A percentile compares a stretch with the other conserved stretches of the same genome.
These are phyloP conservation scores for Pseudonectria foliicola DNA, from an alignment of 2,329 filamentous ascomycete species.

Conservation along the genomic window DNA sequence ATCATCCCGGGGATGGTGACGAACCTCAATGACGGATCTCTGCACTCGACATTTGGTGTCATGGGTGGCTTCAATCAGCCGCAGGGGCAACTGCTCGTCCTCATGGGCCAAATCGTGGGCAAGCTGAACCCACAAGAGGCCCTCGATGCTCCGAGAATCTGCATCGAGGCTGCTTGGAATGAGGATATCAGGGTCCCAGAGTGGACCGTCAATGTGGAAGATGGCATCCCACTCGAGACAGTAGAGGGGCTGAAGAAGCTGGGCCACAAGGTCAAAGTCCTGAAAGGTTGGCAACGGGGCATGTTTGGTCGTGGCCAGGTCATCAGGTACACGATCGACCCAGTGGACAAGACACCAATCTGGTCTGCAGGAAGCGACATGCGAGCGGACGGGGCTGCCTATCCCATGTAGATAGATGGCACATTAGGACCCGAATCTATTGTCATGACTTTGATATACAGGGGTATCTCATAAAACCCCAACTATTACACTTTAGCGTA, in stretches of 20 bases:
- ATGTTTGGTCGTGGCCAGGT: constrained; percentile 85
- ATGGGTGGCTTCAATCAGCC: constrained; percentile 99
- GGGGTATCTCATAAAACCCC: constrained; percentile 16
- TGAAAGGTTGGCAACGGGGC: constrained; percentile 57
- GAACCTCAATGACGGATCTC: constrained; percentile 60
- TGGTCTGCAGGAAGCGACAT: constrained; percentile 88
- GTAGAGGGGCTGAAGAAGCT: constrained; percentile 58
- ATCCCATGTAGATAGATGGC: constrained; percentile 34
- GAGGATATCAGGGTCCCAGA: constrained; percentile 51
- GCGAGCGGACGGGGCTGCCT: constrained; percentile 71
- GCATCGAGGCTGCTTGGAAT: constrained; percentile 69
- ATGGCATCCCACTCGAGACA: constrained; percentile 66
- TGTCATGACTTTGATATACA: constrained; percentile 13
- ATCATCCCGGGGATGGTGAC: constrained; percentile 94
- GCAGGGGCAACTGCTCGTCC: constrained; percentile 88
- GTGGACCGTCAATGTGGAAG: constrained; percentile 69
- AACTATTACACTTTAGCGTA: constrained; percentile 19
- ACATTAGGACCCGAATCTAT: constrained; percentile 1
- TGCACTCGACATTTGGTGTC: constrained; percentile 86
- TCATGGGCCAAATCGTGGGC: constrained; percentile 83
- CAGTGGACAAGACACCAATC: constrained; percentile 58
- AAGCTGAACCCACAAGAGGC: constrained; percentile 78
- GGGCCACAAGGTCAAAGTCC: constrained; percentile 66
- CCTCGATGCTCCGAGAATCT: constrained; percentile 85
- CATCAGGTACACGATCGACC: constrained; percentile 68